Conservation (phyloP, 257 asterid genomes). For the Plantago ovata region DNA sequence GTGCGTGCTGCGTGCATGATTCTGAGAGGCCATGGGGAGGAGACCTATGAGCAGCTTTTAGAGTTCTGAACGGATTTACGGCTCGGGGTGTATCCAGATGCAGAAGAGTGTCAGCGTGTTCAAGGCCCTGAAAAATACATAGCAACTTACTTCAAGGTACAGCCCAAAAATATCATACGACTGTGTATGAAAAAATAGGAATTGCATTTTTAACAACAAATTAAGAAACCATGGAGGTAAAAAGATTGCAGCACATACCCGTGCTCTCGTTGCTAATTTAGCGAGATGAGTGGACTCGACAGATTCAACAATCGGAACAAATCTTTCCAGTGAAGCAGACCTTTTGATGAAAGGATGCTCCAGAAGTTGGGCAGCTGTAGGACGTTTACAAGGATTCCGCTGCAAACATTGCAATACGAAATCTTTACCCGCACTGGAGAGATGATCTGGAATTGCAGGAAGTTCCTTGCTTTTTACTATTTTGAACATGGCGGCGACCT, state of each 20-base stretch:
- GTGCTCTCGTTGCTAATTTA: constrained; percentile 27
- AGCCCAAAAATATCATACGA: constrained; percentile 6
- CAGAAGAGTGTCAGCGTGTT: constrained; percentile 28
- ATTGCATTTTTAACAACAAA: constrained; percentile 1
- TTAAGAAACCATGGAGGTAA: constrained; percentile 1
- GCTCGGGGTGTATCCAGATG: constrained; percentile 31
- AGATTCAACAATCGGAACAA: constrained; percentile 22
- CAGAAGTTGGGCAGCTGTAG: constrained; percentile 53
- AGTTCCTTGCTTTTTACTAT: constrained; percentile 50
- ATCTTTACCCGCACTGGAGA: constrained; percentile 51
- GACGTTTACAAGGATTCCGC: constrained; percentile 49
- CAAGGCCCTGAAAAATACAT: constrained; percentile 33
- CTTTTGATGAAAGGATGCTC: constrained; percentile 52
- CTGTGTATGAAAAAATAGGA: neutral
- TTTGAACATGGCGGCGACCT: constrained; percentile 54
- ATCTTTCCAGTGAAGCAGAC: constrained; percentile 25
- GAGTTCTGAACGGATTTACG: constrained; percentile 23
- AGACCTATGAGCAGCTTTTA: constrained; percentile 29
- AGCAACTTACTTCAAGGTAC: constrained; percentile 16
- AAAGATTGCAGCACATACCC: constrained; percentile 20
- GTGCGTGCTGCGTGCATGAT: too few species aligned
- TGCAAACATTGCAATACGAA: constrained; percentile 56
- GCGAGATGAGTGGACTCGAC: constrained; percentile 29
- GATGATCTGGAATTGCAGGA: constrained; percentile 52
- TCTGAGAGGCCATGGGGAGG: constrained; percentile 29